phyloP scores from a whole-genome alignment of 352 stramenopile species.

The Globisporangium canariense region DNA sequence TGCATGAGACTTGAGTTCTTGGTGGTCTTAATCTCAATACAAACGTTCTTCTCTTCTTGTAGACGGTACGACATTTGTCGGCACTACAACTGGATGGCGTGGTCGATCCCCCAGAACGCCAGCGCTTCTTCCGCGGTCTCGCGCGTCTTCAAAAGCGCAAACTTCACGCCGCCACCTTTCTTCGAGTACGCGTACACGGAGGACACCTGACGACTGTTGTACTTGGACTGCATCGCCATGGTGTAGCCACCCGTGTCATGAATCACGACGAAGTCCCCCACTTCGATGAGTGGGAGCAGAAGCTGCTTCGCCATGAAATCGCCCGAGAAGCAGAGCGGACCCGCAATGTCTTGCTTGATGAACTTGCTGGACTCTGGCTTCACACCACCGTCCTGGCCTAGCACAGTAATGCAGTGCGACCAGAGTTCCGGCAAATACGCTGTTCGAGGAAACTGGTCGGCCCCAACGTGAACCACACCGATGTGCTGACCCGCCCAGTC shows the following conservation, averaged over 20 bases:
- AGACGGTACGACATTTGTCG: neutral
- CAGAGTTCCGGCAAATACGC: slow-evolving; percentile 84
- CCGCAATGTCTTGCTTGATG: slow-evolving; percentile 82
- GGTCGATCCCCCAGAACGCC: slow-evolving; percentile 64
- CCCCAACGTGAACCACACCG: slow-evolving; percentile 85
- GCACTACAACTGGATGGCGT: slow-evolving; percentile 29
- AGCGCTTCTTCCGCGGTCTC: slow-evolving; percentile 69
- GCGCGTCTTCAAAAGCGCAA: slow-evolving; percentile 60
- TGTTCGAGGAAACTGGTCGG: slow-evolving; percentile 88
- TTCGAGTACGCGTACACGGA: slow-evolving; percentile 59
- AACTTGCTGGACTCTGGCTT: slow-evolving; percentile 38
- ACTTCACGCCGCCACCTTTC: slow-evolving; percentile 26
- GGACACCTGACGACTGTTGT: slow-evolving; percentile 81
- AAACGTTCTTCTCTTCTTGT: neutral
- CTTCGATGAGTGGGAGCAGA: slow-evolving; percentile 63
- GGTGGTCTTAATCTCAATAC: neutral
- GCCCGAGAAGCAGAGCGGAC: slow-evolving; percentile 91
- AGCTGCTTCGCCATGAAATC: slow-evolving; percentile 86
- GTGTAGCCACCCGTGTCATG: slow-evolving; percentile 89
- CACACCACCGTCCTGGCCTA: slow-evolving; percentile 40
- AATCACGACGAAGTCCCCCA: slow-evolving; percentile 79
- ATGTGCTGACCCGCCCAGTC: slow-evolving; percentile 76
- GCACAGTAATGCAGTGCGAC: slow-evolving; percentile 81
- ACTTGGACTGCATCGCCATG: slow-evolving; percentile 86
- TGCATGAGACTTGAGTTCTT: neutral